These are phyloP conservation scores for Lineolata rhizophorae DNA, from an alignment of 495 filamentous ascomycete species.

Conservation along the genomic window DNA sequence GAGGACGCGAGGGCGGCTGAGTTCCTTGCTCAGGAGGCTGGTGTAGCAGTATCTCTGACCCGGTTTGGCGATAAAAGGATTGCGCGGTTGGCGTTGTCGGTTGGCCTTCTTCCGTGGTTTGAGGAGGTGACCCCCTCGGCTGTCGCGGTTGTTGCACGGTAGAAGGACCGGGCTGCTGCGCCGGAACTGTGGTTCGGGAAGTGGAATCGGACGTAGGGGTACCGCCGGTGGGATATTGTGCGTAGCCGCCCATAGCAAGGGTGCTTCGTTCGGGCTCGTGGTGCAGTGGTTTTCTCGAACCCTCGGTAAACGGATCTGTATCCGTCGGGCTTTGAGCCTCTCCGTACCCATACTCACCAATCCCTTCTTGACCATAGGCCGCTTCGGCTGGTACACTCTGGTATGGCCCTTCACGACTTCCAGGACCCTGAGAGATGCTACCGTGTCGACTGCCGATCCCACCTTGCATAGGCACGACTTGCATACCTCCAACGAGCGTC, in stretches of 20 bases:
- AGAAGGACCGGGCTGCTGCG: background rate
- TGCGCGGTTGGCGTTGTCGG: too few species aligned
- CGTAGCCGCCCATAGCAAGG: constrained; percentile 9
- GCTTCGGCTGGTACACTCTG: constrained; percentile 1
- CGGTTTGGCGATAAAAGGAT: too few species aligned
- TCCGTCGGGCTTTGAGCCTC: constrained; percentile 18
- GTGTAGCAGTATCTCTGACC: too few species aligned
- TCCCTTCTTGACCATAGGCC: constrained; percentile 9
- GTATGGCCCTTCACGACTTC: constrained; percentile 15
- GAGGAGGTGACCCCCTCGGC: too few species aligned
- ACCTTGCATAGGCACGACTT: constrained; percentile 68
- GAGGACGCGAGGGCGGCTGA: too few species aligned
- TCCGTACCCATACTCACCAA: constrained; percentile 23
- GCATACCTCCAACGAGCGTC: constrained; percentile 75
- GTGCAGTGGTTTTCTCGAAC: constrained; percentile 16
- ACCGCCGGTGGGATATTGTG: background rate
- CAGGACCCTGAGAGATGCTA: constrained; percentile 19
- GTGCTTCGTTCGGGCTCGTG: constrained; percentile 13
- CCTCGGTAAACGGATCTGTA: constrained; percentile 35
- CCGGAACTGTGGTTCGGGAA: constrained; percentile 7
- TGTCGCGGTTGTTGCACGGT: too few species aligned
- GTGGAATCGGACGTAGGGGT: background rate
- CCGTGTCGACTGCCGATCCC: constrained; percentile 41
- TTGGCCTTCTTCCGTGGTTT: too few species aligned
- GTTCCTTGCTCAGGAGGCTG: too few species aligned